Evolutionary conservation across 2,329 filamentous ascomycete species (phyloP), one percentile per base, ranked within the genome.

Genomic region (Akanthomyces uredinophilus): DNA sequence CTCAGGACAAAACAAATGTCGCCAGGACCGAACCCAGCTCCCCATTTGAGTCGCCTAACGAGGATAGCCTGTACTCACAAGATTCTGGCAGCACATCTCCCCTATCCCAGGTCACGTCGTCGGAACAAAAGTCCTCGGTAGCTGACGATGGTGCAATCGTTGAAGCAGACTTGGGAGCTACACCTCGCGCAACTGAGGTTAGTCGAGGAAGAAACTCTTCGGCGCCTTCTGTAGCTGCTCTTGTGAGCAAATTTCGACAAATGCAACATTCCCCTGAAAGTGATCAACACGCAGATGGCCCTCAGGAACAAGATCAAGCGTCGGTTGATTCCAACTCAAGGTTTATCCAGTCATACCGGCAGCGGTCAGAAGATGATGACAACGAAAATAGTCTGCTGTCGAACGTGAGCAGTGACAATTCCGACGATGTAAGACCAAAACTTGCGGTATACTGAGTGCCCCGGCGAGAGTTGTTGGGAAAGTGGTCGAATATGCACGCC

Each of bases 161-260:
- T 16, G 35, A 22, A 18, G 22, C 29, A 4, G 35, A 32, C n/a
- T 43, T 43, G 39, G 37, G 37, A 16, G 37, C 44, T 53, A 16
- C 10, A 7, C 14, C 22, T 6, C n/a, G 20, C 6, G 4, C 37
- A 35, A 52, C 14, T 41, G 22, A 11, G 24, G 22, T 16, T 6
- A n/a, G 10, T 18, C 50, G 41, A 41, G 51, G 41, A 20, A 61
- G 59, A 54, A 55, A 61, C 29, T 61, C 59, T 39, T 61, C 51
- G 14, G 59, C 65, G 16, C 63, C 65, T 43, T 70, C 68, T 5
- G 68, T 70, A 18, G 69, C 68, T 24, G 67, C 69, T 49, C 66
- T 70, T 7, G 68, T 70, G 24, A 68, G 57, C 32, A 69, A 67
- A 39, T 70, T 70, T 46, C 64, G 67, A 24, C 64, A 64, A 5